phyloP scores from a whole-genome alignment of 164 flowering plant species.

The Chimonanthus salicifolius region DNA sequence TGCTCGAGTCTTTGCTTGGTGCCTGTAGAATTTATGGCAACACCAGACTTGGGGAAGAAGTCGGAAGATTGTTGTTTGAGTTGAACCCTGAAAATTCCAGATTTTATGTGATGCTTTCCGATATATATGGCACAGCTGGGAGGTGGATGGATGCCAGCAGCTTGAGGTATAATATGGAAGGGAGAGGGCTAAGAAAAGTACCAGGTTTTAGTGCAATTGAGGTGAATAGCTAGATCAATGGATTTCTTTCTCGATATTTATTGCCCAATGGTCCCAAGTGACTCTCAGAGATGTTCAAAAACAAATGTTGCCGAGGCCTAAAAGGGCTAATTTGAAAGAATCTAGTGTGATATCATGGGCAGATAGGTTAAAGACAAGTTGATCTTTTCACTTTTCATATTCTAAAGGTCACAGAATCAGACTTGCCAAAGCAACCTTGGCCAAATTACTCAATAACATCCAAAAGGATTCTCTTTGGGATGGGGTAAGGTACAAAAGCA shows the following conservation, averaged over 20 bases:
- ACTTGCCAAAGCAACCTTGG: no score
- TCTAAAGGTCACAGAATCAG: no score
- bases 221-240: constrained; percentile 2
- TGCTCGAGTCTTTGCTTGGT: constrained; percentile 20
- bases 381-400: neutral
- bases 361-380: neutral
- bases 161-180: constrained; percentile 4
- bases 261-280: neutral
- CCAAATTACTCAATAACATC: neutral
- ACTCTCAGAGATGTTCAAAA: neutral
- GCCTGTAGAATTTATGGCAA: constrained; percentile 17
- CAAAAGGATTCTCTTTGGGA: neutral
- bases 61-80: constrained; percentile 11
- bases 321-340: neutral
- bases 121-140: constrained; percentile 8
- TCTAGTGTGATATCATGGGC: neutral
- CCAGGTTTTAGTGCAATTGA: constrained; percentile 16
- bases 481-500: neutral
- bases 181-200: constrained; percentile 9
- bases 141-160: constrained; percentile 3
- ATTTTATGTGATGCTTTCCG: constrained; percentile 14
- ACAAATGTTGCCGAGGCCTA: neutral
- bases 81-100: constrained; percentile 14
- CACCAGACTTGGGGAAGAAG: constrained; percentile 12
- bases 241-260: neutral